Evolutionary conservation across 495 filamentous ascomycete species (phyloP), one percentile per base, ranked within the genome.

Genomic region (Aspergillus funiculosus): DNA sequence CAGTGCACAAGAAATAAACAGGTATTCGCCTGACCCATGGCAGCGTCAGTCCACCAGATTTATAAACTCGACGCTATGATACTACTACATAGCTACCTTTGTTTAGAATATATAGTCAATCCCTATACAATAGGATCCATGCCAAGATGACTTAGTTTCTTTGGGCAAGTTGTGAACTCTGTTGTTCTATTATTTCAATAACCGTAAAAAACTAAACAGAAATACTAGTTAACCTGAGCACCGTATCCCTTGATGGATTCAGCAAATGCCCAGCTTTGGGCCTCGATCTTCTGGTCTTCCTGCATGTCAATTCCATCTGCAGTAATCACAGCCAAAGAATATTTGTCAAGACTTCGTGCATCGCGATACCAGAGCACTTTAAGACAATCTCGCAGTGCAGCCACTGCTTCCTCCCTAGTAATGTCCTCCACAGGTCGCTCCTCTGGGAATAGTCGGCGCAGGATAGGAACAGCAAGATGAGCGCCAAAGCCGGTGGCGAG

Each of bases 301-400:
- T 79, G 81, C 59, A 95, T 56, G 53, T 95, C 86, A 54, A 96
- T 81, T 3, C 67, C 75, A 20, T 87, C 85, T 64, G 85, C 80
- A 31, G 88, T 90, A 39, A 98, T 76, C 20, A 95, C 76, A 10
- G 90, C 90, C 62, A 98, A 82, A 41, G 85, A 87, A 66, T 95
- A 98, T 62, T 81, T 75, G 66, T 96, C 88, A 62, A 89, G 64
- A 73, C 86, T 92, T 58, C 92, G 81, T 6, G 92, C 92, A 72
- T 98, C 92, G 51, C 92, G 78, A 73, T 98, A 98, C 74, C 89
- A 98, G 44, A 98, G 75, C 46, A 97, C 90, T 76, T 97, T 97
- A 85, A 98, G 88, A 63, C 87, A 94, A 67, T 95, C 85, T 70
- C 83, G 83, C 46, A 97, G 69, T 10, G 86, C 76, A 19, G 79